These are phyloP conservation scores for Meredithiella fracta DNA, from an alignment of 2,329 filamentous ascomycete species.

Conservation along the genomic window DNA sequence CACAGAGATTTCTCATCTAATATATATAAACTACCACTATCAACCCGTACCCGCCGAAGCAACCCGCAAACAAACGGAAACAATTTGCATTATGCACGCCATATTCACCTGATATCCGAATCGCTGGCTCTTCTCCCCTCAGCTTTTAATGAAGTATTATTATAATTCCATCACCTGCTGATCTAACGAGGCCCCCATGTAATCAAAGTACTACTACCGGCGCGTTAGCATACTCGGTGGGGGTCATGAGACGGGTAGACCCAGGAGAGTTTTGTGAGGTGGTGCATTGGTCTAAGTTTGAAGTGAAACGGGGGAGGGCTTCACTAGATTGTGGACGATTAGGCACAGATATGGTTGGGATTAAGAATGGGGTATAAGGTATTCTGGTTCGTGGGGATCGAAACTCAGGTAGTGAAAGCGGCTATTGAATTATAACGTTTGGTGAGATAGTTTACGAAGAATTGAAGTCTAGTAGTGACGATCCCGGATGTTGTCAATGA, in stretches of 20 bases:
- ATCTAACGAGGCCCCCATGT: too few relatives aligned
- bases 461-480: neutral
- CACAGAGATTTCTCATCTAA: neutral
- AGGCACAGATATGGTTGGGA: neutral
- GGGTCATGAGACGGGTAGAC: too few relatives aligned
- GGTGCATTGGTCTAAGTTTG: neutral
- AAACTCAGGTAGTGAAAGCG: neutral
- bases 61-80: neutral
- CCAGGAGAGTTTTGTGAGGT: neutral
- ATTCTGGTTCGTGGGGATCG: neutral
- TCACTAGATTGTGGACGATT: neutral
- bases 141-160: neutral
- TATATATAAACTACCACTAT: neutral
- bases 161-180: too few relatives aligned
- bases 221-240: too few relatives aligned
- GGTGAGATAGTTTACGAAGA: too few relatives aligned
- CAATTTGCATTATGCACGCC: neutral
- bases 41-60: neutral
- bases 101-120: neutral
- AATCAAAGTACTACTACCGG: too few relatives aligned
- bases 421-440: neutral
- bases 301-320: constrained; percentile 3
- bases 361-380: neutral
- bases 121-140: neutral
- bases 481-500: neutral